A percentile compares a stretch with the other conserved stretches of the same genome.
Conservation (phyloP, 768 basidiomycete genomes). For the Podaxis mareebaensis region DNA sequence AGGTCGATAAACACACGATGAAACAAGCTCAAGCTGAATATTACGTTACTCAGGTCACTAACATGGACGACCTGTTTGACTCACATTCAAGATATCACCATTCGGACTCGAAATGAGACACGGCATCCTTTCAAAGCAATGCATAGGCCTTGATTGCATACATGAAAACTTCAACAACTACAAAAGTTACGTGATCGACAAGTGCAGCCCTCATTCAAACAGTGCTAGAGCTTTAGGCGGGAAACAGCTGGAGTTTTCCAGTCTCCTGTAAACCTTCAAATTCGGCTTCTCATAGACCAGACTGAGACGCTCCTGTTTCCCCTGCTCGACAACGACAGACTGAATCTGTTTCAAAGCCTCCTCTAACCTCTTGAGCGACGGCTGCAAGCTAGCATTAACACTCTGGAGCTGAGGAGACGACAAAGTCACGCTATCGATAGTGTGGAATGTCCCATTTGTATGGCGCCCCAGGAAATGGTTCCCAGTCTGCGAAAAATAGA, state of each 20-base stretch:
- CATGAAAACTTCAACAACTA: too few relatives aligned
- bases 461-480: conserved; percentile 63
- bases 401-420: conserved; percentile 35
- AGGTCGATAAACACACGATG: too few relatives aligned
- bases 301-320: conserved; percentile 40
- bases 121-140: too few relatives aligned
- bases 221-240: conserved; percentile 35
- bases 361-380: conserved; percentile 37
- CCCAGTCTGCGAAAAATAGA: conserved; percentile 68
- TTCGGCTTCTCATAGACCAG: conserved; percentile 6
- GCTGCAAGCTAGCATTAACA: conserved; percentile 31
- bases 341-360: conserved; percentile 44
- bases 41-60: too few relatives aligned
- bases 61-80: too few relatives aligned
- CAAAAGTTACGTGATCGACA: too few relatives aligned
- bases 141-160: too few relatives aligned
- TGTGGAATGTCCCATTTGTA: conserved; percentile 49
- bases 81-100: too few relatives aligned
- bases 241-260: conserved; percentile 39
- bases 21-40: too few relatives aligned
- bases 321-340: conserved; percentile 50
- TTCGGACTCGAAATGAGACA: too few relatives aligned
- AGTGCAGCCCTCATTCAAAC: not conserved
- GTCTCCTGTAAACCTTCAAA: conserved; percentile 46
- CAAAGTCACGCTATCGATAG: conserved; percentile 47